Evolutionary conservation across 352 stramenopile species (phyloP), one percentile per base, ranked within the genome.

Genomic region (Phytophthora sp.): DNA sequence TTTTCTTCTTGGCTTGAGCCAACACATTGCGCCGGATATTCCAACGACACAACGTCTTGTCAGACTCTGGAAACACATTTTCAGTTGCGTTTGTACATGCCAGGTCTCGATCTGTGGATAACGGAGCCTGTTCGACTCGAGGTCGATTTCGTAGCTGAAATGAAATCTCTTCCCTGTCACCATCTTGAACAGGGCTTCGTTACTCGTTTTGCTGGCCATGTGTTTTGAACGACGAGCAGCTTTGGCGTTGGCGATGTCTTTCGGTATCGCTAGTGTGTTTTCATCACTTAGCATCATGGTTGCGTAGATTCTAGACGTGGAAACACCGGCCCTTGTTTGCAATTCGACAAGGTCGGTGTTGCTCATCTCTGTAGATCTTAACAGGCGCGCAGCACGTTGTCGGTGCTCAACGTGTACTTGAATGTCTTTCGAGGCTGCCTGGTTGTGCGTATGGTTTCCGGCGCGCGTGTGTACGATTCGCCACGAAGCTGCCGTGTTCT

Each of bases 381-480:
- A n/a, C n/a, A n/a, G 5, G 0, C 29, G 29, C 9, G 49, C 49
- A 16, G 27, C 59, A 2, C 39, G 49, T 31, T 56, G 49, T 0
- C 50, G 49, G 16, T 21, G 35, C 35, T 33, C 29, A 7, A 38
- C 31, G 21, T 55, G 42, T 2, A 63, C 33, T 9, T 33, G 21
- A 15, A 52, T 27, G 15, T 56, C 56, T 1, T 29, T 3, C 5
- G 56, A 63, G 24, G 31, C n/a, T 15, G 18, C 15, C n/a, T 53
- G 50, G n/a, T 67, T 56, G 41, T 67, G 59, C 3, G 3, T 30
- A 0, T 15, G 1, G n/a, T 50, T 67, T 1, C 59, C 50, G 16
- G 50, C 15, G 13, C 26, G 39, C 2, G 42, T 47, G 20, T 67
- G 27, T 7, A 21, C 23, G n/a, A 60, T 27, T n/a, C 13, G 15